phyloP scores from a whole-genome alignment of 2,329 filamentous ascomycete species.

The Neonectria magnoliae region DNA sequence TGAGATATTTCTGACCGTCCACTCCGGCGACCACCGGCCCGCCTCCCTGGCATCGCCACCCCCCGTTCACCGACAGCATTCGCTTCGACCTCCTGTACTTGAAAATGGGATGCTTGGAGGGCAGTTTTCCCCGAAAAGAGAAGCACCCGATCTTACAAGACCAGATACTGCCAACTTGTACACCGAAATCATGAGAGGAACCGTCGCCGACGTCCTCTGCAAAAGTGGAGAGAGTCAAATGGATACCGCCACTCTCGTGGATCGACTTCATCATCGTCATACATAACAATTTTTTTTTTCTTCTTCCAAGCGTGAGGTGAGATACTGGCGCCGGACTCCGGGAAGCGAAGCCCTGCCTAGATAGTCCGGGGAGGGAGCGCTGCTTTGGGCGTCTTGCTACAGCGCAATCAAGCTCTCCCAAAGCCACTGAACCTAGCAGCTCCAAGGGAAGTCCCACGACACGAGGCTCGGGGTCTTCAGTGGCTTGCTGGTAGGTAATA shows the following conservation, averaged over 20 bases:
- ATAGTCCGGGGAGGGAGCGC: too few species aligned
- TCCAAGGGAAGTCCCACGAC: constrained; percentile 33
- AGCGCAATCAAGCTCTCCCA: constrained; percentile 8
- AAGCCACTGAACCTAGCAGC: constrained; percentile 7
- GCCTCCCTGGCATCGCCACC: not conserved
- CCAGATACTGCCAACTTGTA: too few species aligned
- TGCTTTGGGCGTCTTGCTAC: too few species aligned
- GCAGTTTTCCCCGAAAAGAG: constrained; percentile 10
- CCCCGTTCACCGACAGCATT: constrained; percentile 13
- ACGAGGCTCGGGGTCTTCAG: constrained; percentile 28
- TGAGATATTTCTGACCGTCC: constrained; percentile 12
- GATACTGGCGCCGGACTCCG: not conserved
- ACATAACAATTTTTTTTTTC: not conserved
- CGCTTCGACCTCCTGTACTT: constrained; percentile 13
- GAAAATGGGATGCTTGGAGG: constrained; percentile 17
- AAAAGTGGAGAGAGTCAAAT: constrained; percentile 5
- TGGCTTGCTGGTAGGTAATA: constrained; percentile 28
- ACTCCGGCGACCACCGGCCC: not conserved
- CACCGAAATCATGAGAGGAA: constrained; percentile 16
- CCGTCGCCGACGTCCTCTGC: not conserved
- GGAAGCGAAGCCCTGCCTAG: too few species aligned
- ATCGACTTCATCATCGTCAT: constrained; percentile 4
- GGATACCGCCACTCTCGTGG: constrained; percentile 7
- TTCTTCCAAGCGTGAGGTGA: not conserved
- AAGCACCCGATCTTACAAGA: constrained; percentile 14